Percentiles rank a stretch among this genome's conserved stretches.
These are phyloP conservation scores for Penicillium sumatraense DNA, from an alignment of 2,329 filamentous ascomycete genomes.

Conservation along the genomic window DNA sequence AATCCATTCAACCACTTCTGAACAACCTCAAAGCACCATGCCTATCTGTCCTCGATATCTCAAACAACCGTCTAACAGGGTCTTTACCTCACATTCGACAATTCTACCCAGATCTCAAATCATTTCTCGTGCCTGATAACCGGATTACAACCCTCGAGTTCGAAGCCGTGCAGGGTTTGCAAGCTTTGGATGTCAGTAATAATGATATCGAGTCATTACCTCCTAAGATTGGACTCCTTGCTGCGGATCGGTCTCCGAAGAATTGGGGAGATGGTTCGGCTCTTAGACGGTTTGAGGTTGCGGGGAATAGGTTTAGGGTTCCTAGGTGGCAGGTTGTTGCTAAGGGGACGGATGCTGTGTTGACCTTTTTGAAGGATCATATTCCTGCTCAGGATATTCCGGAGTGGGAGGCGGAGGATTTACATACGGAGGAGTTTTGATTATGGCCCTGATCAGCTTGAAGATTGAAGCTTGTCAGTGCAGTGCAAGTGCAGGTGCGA, in stretches of 20 bases:
- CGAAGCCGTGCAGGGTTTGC: conserved; percentile 73
- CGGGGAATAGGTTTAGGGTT: conserved; percentile 85
- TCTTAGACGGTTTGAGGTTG: conserved; percentile 73
- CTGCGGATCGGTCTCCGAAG: conserved; percentile 54
- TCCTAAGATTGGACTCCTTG: conserved; percentile 77
- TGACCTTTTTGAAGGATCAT: conserved; percentile 78
- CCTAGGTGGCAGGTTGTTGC: conserved; percentile 83
- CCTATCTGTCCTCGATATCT: conserved; percentile 78
- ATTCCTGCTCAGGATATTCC: conserved; percentile 61
- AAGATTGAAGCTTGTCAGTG: conserved; percentile 2
- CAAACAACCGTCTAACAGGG: conserved; percentile 76
- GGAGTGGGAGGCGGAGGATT: conserved; percentile 39
- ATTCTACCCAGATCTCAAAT: conserved; percentile 70
- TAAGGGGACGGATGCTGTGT: conserved; percentile 81
- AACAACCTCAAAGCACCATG: conserved; percentile 71
- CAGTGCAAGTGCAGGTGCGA: not conserved
- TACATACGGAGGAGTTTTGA: not conserved
- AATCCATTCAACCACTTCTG: conserved; percentile 69
- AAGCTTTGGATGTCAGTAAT: conserved; percentile 77
- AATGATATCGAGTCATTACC: conserved; percentile 86
- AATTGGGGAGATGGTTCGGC: conserved; percentile 51
- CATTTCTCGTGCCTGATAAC: conserved; percentile 79
- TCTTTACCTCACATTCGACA: conserved; percentile 68
- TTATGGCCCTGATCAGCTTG: too few species aligned
- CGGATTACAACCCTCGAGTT: conserved; percentile 73